phyloP scores from a whole-genome alignment of 306 rosid species.

The Citrullus amarus region DNA sequence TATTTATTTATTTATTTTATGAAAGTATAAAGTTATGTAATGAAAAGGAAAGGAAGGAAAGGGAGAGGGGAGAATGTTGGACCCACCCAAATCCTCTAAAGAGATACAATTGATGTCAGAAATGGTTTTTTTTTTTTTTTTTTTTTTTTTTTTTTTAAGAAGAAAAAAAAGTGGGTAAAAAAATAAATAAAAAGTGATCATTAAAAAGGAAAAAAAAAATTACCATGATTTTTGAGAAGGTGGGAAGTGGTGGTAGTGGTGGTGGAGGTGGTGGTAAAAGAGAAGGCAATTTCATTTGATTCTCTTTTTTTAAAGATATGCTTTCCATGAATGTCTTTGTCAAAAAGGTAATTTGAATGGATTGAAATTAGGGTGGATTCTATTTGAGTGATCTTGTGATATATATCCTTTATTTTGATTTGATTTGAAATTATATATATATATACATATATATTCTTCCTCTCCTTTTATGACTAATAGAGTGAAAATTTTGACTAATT shows the following conservation, averaged over 20 bases:
- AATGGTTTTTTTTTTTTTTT: slow-evolving; percentile 22
- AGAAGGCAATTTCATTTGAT: slow-evolving; percentile 6
- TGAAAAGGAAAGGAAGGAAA: slow-evolving; percentile 15
- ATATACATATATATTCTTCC: neutral
- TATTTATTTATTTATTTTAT: neutral
- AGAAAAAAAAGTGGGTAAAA: neutral
- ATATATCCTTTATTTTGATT: neutral
- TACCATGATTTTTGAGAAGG: neutral
- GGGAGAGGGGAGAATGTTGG: slow-evolving; percentile 17
- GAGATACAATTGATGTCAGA: slow-evolving; percentile 93
- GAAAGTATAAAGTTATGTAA: slow-evolving; percentile 18
- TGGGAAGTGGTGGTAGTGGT: neutral
- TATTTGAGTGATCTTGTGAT: neutral
- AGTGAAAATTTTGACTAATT: neutral
- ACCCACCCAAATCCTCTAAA: slow-evolving; percentile 50
- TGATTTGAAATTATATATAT: neutral
- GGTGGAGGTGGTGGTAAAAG: neutral
- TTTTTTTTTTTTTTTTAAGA: neutral
- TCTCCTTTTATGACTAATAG: neutral
- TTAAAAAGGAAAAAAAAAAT: neutral
- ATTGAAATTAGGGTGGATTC: slow-evolving; percentile 4
- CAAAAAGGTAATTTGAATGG: slow-evolving; percentile 10
- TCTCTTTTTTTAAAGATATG: neutral
- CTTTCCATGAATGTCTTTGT: slow-evolving; percentile 8
- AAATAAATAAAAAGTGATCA: neutral